phyloP scores from a whole-genome alignment of 495 filamentous ascomycete genomes.

The Thermothielavioides terrestris region DNA sequence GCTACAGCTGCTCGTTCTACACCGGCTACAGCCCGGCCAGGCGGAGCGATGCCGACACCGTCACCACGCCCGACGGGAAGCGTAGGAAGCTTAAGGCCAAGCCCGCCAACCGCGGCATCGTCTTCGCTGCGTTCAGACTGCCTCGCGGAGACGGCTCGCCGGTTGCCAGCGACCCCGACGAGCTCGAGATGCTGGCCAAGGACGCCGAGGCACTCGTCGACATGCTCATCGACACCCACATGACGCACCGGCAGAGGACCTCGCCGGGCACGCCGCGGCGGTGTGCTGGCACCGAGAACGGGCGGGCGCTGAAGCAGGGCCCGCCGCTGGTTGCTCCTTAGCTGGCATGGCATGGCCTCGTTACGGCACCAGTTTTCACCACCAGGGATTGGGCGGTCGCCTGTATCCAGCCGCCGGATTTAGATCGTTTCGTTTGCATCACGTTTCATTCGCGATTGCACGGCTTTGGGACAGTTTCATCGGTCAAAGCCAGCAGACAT shows the following conservation, averaged over 20 bases:
- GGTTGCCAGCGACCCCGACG: slow-evolving; percentile 6
- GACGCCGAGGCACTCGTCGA: slow-evolving; percentile 33
- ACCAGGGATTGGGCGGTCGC: no score
- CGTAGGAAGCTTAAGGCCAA: background rate
- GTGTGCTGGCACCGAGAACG: background rate
- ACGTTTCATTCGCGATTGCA: no score
- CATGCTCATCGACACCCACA: slow-evolving; percentile 25
- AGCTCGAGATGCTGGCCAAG: slow-evolving; percentile 20
- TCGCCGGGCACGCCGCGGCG: background rate
- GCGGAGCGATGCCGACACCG: background rate
- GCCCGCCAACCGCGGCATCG: slow-evolving; percentile 29
- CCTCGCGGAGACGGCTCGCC: slow-evolving; percentile 12
- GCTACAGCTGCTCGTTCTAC: slow-evolving; percentile 35
- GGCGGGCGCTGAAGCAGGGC: background rate
- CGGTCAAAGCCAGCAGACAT: no score
- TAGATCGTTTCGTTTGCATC: no score
- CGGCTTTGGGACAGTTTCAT: no score
- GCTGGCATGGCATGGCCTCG: no score
- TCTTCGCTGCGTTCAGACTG: slow-evolving; percentile 35
- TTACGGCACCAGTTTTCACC: no score
- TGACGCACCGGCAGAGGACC: slow-evolving; percentile 8
- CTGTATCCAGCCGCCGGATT: no score
- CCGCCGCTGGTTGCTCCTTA: slow-evolving; percentile 1
- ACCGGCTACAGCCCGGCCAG: slow-evolving; percentile 19
- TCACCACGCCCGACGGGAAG: background rate